Base-by-base conservation (phyloP, 2,329 filamentous ascomycete species). In the Xylariaceae sp. region DNA sequence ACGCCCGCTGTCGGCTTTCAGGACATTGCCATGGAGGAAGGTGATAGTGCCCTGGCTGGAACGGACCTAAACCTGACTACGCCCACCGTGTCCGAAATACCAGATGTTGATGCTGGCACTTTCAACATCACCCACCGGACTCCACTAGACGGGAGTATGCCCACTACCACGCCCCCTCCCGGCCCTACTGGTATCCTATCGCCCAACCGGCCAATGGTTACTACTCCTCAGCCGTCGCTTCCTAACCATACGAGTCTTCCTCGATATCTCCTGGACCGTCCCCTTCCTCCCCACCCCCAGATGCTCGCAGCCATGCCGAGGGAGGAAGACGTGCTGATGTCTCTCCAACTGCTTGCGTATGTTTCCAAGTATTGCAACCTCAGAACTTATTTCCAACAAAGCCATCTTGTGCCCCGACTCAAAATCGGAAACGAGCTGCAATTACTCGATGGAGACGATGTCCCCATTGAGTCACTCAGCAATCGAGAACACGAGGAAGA, bases 331-430 rank as follows among this genome's bases (percentile, higher is more conserved):
- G 94, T 99, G 2, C 77, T 99, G 56, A 96, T 99, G 92, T 96
- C 94, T 6, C 78, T 99, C 35, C 94, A 99, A 70, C 81, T 99
- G 17, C 80, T 99, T 41, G 94, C 94, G 14, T 99, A 99, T 67
- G 92, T 99, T 49, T 96, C 91, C 19, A 99, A 99, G 70, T 99
- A 99, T 71, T 97, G 94, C 76, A 95, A 95, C 61, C 81, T 99
- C 30, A 84, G 94, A 15, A 86, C 89, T 5, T 99, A 96, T 69
- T 99, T 99, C 68, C 94, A 99, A 66, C 82, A 87, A 67, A 95
- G 91, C 36, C 94, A 99, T 63, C 77, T 97, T 11, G 94, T 99
- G 5, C 94, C 94, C 0, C 87, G 85, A 56, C 83, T 99, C 44
- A 91, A 91, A 68, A 92, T 99, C 59, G 88, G 90, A 52, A 85